Base-by-base conservation (phyloP, 208 protist species). In the Trypanosoma mega region DNA sequence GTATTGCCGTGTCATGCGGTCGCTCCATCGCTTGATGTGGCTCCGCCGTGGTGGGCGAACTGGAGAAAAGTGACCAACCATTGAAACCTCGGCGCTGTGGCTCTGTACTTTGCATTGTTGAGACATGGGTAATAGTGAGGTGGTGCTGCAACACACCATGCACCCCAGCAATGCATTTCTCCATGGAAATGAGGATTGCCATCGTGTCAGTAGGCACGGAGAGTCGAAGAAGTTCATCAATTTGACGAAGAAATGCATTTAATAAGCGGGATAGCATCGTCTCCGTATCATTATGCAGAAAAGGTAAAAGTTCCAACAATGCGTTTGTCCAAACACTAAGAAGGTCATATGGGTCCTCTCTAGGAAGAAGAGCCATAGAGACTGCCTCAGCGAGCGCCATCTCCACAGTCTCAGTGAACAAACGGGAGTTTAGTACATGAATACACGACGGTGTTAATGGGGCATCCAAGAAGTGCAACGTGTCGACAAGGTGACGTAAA, bases 391-490 rank as follows among this genome's bases (percentile, higher is more conserved):
- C 37, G 18, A 76, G 37, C 29, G 60, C 63, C 7, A 43, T 27
- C 12, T 58, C 27, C 2, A 67, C 53, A 2, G 55, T 37, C 31
- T 51, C 45, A 30, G 30, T 43, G 46, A 60, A 61, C 36, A 36
- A 24, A 16, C 20, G 8, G 1, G 39, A 20, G 21, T 33, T 56
- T 16, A 48, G 23, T 21, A 37, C 59, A 8, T 31, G 0, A 29
- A 41, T 14, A 47, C 50, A 49, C 21, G 24, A 3, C 3, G 20
- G 31, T 34, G 21, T 34, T 5, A 39, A 18, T 7, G 43, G 44
- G 20, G 54, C 60, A 44, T 80, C 69, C 27, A 85, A 33, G 54
- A 78, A 75, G 23, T 69, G 43, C 20, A 74, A 59, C 1, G 65
- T 43, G 11, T 63, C 41, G 18, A 69, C 46, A 11, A 85, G 21